Evolutionary conservation across 2,329 filamentous ascomycete genomes (phyloP).

Genomic region (Elsinoe fawcettii): DNA sequence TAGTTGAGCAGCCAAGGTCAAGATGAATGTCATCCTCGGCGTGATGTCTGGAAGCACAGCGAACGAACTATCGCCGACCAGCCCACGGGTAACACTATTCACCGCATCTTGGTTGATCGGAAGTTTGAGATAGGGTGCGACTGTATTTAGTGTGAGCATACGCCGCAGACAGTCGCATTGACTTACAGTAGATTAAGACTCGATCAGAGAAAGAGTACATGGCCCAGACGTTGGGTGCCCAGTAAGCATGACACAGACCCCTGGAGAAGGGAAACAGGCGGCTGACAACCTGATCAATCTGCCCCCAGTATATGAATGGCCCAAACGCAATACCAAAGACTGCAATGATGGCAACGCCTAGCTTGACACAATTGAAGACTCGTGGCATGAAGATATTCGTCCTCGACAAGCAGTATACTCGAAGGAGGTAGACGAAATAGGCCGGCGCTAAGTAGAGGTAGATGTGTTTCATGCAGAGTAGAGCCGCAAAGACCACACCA

Average conservation of each 20-base stretch:
- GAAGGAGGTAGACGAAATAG: slow-evolving; percentile 89
- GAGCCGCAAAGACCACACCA: slow-evolving; percentile 71
- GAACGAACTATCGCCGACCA: slow-evolving; percentile 90
- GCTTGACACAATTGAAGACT: slow-evolving; percentile 72
- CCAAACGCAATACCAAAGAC: slow-evolving; percentile 80
- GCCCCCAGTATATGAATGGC: slow-evolving; percentile 73
- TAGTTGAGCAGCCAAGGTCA: slow-evolving; percentile 76
- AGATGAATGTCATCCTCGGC: slow-evolving; percentile 67
- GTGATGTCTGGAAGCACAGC: slow-evolving; percentile 84
- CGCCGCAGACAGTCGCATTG: not conserved
- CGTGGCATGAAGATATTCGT: slow-evolving; percentile 39
- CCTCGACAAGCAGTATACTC: slow-evolving; percentile 74
- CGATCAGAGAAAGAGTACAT: slow-evolving; percentile 90
- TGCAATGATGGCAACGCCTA: slow-evolving; percentile 62
- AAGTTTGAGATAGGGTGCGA: slow-evolving; percentile 73
- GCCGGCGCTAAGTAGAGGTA: slow-evolving; percentile 94
- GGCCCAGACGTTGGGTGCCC: slow-evolving; percentile 96
- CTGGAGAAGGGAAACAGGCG: slow-evolving; percentile 89
- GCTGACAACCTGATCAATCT: slow-evolving; percentile 74
- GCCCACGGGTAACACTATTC: slow-evolving; percentile 81
- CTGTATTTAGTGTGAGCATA: slow-evolving; percentile 35
- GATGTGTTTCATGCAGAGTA: slow-evolving; percentile 96
- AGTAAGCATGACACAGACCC: slow-evolving; percentile 93
- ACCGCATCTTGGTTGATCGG: slow-evolving; percentile 65
- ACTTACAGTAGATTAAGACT: slow-evolving; percentile 68